Evolutionary conservation across 306 rosid species (phyloP).

Genomic region (Vicia villosa): DNA sequence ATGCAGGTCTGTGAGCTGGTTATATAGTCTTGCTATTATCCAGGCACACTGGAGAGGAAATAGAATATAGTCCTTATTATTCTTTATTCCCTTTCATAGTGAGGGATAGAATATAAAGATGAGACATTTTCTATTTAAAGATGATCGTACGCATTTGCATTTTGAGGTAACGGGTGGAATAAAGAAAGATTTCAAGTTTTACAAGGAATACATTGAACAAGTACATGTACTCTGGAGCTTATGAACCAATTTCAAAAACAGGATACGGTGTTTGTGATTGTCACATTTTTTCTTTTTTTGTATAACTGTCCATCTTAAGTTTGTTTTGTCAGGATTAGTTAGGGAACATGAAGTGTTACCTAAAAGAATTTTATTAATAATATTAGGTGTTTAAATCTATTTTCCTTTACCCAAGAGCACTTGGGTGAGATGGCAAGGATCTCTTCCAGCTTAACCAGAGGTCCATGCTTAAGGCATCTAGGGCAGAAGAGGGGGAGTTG

Average conservation of each 20-base stretch:
- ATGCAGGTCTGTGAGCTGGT: not conserved
- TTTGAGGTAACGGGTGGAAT: too few relatives aligned
- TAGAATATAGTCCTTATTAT: constrained; percentile 20
- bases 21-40: constrained; percentile 11
- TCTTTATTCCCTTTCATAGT: not conserved
- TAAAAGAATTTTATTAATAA: not conserved
- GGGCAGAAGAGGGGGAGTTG: too few relatives aligned
- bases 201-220: too few relatives aligned
- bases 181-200: too few relatives aligned
- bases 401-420: too few relatives aligned
- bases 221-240: too few relatives aligned
- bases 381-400: not conserved
- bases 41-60: not conserved
- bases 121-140: constrained; percentile 27
- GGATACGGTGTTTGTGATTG: constrained; percentile 20
- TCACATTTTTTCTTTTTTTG: not conserved
- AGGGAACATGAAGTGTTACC: not conserved
- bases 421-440: too few relatives aligned
- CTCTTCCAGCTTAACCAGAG: too few relatives aligned
- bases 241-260: constrained; percentile 25
- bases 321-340: not conserved
- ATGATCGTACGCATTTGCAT: too few relatives aligned
- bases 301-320: not conserved
- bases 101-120: not conserved
- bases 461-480: too few relatives aligned